Evolutionary conservation across 192 early-diverging fungal genomes (phyloP), one percentile per base, ranked within the genome.

Genomic region (Mortierella hygrophila): DNA sequence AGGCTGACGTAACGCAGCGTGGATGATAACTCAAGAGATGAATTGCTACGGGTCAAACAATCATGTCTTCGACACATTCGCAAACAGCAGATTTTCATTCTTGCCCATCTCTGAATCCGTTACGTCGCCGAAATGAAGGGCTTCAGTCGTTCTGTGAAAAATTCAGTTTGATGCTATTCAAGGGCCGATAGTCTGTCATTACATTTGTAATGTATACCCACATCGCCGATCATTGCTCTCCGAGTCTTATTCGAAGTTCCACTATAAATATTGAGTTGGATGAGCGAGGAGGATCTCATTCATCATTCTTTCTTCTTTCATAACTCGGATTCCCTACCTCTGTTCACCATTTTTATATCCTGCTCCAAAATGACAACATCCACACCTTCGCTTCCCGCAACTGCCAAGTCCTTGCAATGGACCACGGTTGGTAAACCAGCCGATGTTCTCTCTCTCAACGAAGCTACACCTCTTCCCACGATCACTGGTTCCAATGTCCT

Each of bases 401-500:
- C 60, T 6, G 60, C 60, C 60, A 63, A 63, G 60, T 63, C 60
- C 60, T 6, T 63, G 23, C 60, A 63, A 21, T 63, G 60, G 60
- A 63, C 60, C 60, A 63, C 21, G 60, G 65, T 37, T 68, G 65
- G 65, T 68, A 68, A 68, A 32, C 60, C 60, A 29, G 26, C 23
- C 8, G 41, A 72, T 40, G 6, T 37, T 3, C 26, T 72, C 20
- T n/a, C 41, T 20, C 6, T 52, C 54, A 72, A 72, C 18, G 41
- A 72, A 18, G 18, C 38, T 4, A 23, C 42, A 10, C 40, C 70
- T 44, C 20, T 72, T 23, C 41, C 70, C 4, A 42, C 18, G 16
- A 0, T 42, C 40, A 72, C 40, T 72, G 41, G 70, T 44, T 74
- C 38, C 37, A 38, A 82, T 49, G 44, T 82, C 29, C 60, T 82